Percentiles rank a stretch among this genome's conserved stretches.
Evolutionary conservation across 2,329 filamentous ascomycete genomes (phyloP).

Genomic region (Thelonectria rubi): DNA sequence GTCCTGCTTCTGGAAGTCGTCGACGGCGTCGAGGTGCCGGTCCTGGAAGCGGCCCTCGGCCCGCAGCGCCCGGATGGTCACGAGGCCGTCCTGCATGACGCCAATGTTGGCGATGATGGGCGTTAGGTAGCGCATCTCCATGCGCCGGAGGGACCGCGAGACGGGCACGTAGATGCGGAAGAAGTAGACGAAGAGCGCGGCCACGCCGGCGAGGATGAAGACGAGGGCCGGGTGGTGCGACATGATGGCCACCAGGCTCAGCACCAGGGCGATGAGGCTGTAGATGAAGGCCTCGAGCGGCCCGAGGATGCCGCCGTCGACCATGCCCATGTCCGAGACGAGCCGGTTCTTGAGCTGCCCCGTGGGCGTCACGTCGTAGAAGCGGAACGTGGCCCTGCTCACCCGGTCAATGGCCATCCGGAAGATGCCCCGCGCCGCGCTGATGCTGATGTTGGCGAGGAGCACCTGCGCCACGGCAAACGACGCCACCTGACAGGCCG

Average conservation of each 20-base stretch:
- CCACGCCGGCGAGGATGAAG: slow-evolving; percentile 73
- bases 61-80: slow-evolving; percentile 84
- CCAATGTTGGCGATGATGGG: slow-evolving; percentile 94
- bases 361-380: slow-evolving; percentile 89
- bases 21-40: slow-evolving; percentile 81
- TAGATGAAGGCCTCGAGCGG: slow-evolving; percentile 78
- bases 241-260: slow-evolving; percentile 80
- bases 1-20: slow-evolving; percentile 92
- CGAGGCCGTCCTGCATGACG: slow-evolving; percentile 83
- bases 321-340: slow-evolving; percentile 87
- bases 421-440: slow-evolving; percentile 80
- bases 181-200: slow-evolving; percentile 73
- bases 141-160: slow-evolving; percentile 81
- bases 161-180: slow-evolving; percentile 83
- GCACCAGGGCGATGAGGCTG: slow-evolving; percentile 74
- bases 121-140: slow-evolving; percentile 90
- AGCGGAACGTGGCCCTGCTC: slow-evolving; percentile 83
- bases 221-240: slow-evolving; percentile 82
- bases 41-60: slow-evolving; percentile 83
- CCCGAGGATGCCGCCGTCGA: slow-evolving; percentile 84
- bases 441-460: slow-evolving; percentile 81
- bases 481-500: slow-evolving; percentile 65
- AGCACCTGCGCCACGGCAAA: slow-evolving; percentile 71
- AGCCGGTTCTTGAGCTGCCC: slow-evolving; percentile 92
- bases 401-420: slow-evolving; percentile 75